Conservation (phyloP, 495 filamentous ascomycete species). For the Penicillium silybi region DNA sequence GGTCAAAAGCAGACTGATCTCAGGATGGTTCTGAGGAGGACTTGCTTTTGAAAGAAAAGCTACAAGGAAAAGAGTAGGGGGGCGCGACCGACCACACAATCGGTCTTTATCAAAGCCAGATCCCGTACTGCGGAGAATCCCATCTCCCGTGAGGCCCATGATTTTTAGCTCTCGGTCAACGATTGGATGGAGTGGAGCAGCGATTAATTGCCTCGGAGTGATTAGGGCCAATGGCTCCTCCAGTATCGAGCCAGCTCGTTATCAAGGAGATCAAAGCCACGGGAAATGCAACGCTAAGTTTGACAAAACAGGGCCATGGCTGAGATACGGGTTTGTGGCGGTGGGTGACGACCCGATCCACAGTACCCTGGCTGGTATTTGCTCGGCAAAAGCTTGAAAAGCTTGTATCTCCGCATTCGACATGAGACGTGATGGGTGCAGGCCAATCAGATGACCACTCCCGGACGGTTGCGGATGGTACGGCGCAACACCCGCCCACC, state of each 20-base stretch:
- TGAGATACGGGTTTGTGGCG: neutral
- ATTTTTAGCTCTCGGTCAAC: neutral
- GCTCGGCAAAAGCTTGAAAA: neutral
- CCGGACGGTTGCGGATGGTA: neutral
- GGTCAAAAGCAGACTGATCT: neutral
- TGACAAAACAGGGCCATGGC: neutral
- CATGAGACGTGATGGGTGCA: neutral
- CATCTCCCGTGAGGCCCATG: neutral
- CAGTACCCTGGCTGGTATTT: neutral
- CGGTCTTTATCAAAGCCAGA: neutral
- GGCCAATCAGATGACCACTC: neutral
- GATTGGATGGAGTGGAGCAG: neutral
- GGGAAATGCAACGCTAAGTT: neutral
- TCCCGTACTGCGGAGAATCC: neutral
- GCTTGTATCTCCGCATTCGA: neutral
- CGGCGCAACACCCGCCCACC: neutral
- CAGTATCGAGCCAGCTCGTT: neutral
- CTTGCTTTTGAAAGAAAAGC: neutral
- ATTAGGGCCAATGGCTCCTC: neutral
- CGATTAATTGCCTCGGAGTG: neutral
- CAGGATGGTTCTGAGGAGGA: neutral
- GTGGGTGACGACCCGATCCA: neutral
- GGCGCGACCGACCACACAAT: neutral
- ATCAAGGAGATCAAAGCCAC: neutral
- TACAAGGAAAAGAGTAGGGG: neutral